Evolutionary conservation across 805 yeast genomes (phyloP).

Genomic region (Yamadazyma scolyti): DNA sequence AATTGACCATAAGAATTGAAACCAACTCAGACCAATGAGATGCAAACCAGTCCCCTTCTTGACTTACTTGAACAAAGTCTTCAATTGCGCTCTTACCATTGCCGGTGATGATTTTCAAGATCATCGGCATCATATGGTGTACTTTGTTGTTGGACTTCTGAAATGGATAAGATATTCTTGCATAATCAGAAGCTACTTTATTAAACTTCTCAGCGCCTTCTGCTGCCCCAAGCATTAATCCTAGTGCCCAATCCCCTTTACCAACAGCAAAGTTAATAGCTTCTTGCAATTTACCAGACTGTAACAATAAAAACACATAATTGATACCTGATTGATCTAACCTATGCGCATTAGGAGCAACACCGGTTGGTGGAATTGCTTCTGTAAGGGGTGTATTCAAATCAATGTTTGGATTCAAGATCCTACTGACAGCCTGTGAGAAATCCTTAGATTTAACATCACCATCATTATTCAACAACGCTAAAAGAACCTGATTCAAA

Average conservation of each 20-base stretch:
- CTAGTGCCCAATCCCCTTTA: slow-evolving; percentile 72
- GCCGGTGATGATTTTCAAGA: slow-evolving; percentile 65
- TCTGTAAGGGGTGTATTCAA: slow-evolving; percentile 16
- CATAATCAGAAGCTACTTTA: slow-evolving; percentile 54
- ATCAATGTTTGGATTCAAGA: slow-evolving; percentile 42
- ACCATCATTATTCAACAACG: slow-evolving; percentile 28
- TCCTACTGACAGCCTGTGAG: slow-evolving; percentile 26
- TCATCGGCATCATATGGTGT: slow-evolving; percentile 46
- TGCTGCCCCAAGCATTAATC: slow-evolving; percentile 66
- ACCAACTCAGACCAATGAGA: slow-evolving; percentile 45
- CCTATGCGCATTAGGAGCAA: slow-evolving; percentile 37
- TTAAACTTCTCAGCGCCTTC: slow-evolving; percentile 61
- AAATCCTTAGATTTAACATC: slow-evolving; percentile 24
- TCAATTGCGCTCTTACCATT: slow-evolving; percentile 50
- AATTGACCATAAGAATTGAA: slow-evolving; percentile 36
- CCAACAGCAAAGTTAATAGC: slow-evolving; percentile 64
- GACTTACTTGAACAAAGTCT: slow-evolving; percentile 40
- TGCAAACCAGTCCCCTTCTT: slow-evolving; percentile 47
- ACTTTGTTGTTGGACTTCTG: slow-evolving; percentile 37
- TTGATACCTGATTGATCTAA: slow-evolving; percentile 36
- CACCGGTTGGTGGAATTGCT: slow-evolving; percentile 12
- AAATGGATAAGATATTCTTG: slow-evolving; percentile 42
- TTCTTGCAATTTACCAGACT: slow-evolving; percentile 59
- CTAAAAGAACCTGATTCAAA: slow-evolving; percentile 27
- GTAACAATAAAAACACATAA: slow-evolving; percentile 36